Conservation (phyloP, 495 filamentous ascomycete genomes). For the Tuber borchii region DNA sequence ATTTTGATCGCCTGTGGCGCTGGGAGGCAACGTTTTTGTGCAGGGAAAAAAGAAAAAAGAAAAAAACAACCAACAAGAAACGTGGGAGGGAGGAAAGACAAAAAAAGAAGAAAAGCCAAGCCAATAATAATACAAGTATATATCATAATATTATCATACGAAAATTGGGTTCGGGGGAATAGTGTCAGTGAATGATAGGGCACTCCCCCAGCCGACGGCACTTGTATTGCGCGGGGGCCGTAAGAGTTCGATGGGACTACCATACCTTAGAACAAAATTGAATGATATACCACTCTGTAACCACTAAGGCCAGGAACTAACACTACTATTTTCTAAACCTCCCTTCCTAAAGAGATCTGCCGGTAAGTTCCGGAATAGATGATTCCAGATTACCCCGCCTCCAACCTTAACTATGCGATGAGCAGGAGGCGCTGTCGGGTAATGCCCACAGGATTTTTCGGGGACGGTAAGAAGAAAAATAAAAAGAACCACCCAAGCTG, state of each 20-base stretch:
- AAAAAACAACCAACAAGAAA: background rate
- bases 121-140: background rate
- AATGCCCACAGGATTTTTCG: background rate
- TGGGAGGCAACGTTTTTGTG: background rate
- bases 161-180: no score
- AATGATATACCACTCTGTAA: background rate
- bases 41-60: background rate
- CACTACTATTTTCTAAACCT: background rate
- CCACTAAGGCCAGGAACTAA: background rate
- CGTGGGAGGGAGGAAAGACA: background rate
- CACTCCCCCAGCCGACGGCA: background rate
- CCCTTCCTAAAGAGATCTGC: background rate
- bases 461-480: background rate
- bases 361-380: background rate
- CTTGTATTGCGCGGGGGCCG: background rate
- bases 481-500: background rate
- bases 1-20: background rate
- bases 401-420: background rate
- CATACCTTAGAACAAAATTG: background rate
- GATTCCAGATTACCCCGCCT: background rate
- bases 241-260: background rate
- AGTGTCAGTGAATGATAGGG: background rate
- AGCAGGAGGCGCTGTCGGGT: background rate
- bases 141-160: no score
- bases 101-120: background rate